Percentiles rank a stretch among this genome's conserved stretches.
Conservation (phyloP, 208 protist species). For the Leishmania braziliensis region DNA sequence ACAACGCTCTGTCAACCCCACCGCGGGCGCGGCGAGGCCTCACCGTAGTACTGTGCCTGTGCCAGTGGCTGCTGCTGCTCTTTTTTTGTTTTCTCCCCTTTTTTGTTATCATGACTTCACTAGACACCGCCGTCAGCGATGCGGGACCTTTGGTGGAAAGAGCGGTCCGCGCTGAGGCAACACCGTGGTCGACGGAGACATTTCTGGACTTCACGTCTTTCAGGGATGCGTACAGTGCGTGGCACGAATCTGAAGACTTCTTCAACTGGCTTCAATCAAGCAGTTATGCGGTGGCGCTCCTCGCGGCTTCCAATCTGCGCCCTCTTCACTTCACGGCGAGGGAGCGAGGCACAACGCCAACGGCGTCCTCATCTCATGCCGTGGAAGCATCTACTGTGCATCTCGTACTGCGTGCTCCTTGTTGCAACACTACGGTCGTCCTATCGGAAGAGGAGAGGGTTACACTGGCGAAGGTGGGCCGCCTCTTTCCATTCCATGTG, state of each 20-base stretch:
- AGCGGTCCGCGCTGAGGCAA: background rate
- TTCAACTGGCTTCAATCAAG: conserved; percentile 39
- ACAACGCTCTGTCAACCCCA: no score
- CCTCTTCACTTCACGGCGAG: conserved; percentile 19
- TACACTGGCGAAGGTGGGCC: conserved; percentile 14
- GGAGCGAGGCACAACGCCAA: no score
- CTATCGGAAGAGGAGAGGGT: conserved; percentile 28
- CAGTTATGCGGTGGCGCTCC: conserved; percentile 34
- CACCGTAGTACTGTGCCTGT: background rate
- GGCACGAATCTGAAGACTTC: conserved; percentile 18
- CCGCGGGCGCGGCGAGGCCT: background rate
- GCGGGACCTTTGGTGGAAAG: background rate
- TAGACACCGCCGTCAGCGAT: background rate
- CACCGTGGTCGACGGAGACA: conserved; percentile 2
- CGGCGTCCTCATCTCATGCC: no score
- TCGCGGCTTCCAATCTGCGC: conserved; percentile 44
- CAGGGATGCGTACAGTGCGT: conserved; percentile 12
- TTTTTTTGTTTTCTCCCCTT: background rate
- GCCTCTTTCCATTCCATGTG: conserved; percentile 18
- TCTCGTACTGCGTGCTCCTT: conserved; percentile 31
- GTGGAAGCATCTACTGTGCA: background rate
- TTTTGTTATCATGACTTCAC: background rate
- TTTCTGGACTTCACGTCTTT: conserved; percentile 22
- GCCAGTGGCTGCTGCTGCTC: background rate
- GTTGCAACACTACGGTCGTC: conserved; percentile 21